Evolutionary conservation across 345 rosid genomes (phyloP).

Genomic region (Sapria himalayana): DNA sequence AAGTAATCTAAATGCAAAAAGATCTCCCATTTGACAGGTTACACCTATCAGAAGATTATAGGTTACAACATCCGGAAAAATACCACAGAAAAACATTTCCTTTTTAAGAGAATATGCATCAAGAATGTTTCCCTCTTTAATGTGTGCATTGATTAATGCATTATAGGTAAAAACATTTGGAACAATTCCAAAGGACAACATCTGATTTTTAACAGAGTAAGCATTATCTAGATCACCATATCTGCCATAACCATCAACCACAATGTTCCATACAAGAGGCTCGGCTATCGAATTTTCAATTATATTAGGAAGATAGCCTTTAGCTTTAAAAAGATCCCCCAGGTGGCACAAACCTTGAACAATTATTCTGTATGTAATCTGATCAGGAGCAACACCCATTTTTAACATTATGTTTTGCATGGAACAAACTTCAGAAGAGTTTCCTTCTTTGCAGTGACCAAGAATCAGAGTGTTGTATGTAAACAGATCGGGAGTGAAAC

Average conservation of each 20-base stretch:
- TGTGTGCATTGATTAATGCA: conserved; percentile 35
- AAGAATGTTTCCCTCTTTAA: conserved; percentile 17
- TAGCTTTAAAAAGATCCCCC: conserved; percentile 29
- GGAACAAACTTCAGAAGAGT: conserved; percentile 28
- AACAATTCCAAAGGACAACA: conserved; percentile 34
- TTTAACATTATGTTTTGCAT: conserved; percentile 25
- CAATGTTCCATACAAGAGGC: conserved; percentile 43
- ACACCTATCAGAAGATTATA: conserved; percentile 50
- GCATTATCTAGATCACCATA: conserved; percentile 28
- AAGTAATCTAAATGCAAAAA: conserved; percentile 21
- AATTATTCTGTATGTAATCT: conserved; percentile 30
- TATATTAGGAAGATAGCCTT: conserved; percentile 22
- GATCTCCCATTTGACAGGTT: conserved; percentile 19
- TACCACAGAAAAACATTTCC: conserved; percentile 23
- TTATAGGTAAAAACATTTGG: conserved; percentile 56
- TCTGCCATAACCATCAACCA: conserved; percentile 42
- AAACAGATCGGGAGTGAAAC: conserved; percentile 34
- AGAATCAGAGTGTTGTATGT: conserved; percentile 48
- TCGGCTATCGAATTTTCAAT: conserved; percentile 20
- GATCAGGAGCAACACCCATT: conserved; percentile 38
- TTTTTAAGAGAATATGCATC: conserved; percentile 26
- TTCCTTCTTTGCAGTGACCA: conserved; percentile 39
- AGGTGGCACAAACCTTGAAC: conserved; percentile 33
- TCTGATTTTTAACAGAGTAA: conserved; percentile 21
- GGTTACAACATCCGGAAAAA: conserved; percentile 40